Evolutionary conservation across 305 asterid species (phyloP).

Genomic region (Fraxinus nigra): DNA sequence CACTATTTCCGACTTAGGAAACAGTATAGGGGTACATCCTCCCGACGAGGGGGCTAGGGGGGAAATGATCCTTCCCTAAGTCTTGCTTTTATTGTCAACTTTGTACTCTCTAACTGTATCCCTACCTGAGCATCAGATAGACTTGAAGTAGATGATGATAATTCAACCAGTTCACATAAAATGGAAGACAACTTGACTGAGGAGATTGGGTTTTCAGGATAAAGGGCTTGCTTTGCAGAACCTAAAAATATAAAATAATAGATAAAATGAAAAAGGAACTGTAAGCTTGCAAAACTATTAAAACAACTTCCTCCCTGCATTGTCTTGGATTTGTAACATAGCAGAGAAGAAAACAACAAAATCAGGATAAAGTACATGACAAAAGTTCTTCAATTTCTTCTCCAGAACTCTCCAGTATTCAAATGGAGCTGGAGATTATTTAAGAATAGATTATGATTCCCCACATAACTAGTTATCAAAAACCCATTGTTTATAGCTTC

Average conservation of each 20-base stretch:
- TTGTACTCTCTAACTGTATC: neutral
- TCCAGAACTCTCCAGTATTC: neutral
- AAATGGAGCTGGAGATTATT: neutral
- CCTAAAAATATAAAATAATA: slow-evolving; percentile 36
- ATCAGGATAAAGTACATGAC: neutral
- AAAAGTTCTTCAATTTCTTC: neutral
- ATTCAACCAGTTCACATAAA: slow-evolving; percentile 46
- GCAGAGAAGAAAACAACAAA: neutral
- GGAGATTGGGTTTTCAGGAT: slow-evolving; percentile 56
- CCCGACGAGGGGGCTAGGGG: neutral
- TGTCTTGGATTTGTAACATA: neutral
- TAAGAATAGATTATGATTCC: neutral
- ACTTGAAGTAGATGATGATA: slow-evolving; percentile 37
- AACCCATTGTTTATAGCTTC: neutral
- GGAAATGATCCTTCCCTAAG: neutral
- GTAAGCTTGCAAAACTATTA: slow-evolving; percentile 8
- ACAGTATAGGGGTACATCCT: neutral
- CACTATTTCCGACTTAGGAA: neutral
- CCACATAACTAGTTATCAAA: neutral
- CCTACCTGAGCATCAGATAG: slow-evolving; percentile 56
- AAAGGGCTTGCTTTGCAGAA: slow-evolving; percentile 61
- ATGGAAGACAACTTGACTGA: slow-evolving; percentile 46
- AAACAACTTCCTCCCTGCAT: neutral
- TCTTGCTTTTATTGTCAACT: neutral
- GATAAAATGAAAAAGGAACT: neutral